A percentile compares a stretch with the other conserved stretches of the same genome.
Evolutionary conservation across 495 filamentous ascomycete genomes (phyloP).

Genomic region (Glarea lozoyensis): DNA sequence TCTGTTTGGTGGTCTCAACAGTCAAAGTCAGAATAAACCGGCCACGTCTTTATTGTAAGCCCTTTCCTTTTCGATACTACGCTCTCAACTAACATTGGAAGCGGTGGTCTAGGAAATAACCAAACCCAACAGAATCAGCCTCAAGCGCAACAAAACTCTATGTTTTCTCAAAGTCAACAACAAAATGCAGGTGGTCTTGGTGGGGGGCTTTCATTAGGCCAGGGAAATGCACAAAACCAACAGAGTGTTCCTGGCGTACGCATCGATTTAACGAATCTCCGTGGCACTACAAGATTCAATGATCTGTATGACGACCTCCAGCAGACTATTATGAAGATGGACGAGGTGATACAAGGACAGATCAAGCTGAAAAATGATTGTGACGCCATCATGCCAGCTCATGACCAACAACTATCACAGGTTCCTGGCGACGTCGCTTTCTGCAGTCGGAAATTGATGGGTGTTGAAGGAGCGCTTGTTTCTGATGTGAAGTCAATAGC

Average conservation of each 20-base stretch:
- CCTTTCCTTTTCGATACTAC: not conserved
- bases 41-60: conserved; percentile 20
- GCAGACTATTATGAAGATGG: conserved; percentile 61
- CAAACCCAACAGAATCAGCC: conserved; percentile 42
- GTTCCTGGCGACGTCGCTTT: conserved; percentile 70
- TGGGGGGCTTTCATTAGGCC: conserved; percentile 36
- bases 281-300: conserved; percentile 80
- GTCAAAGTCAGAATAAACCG: conserved; percentile 23
- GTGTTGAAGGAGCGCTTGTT: conserved; percentile 61
- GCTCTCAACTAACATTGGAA: conserved; percentile 7
- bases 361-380: conserved; percentile 49
- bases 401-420: conserved; percentile 51
- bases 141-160: conserved; percentile 33
- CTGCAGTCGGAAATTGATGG: conserved; percentile 61
- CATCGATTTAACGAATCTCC: conserved; percentile 65
- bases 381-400: conserved; percentile 52
- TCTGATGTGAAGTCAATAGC: conserved; percentile 67
- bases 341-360: conserved; percentile 62
- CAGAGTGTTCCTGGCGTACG: conserved; percentile 60
- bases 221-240: conserved; percentile 24
- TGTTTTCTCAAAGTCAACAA: conserved; percentile 18
- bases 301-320: conserved; percentile 82
- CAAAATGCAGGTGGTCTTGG: conserved; percentile 8
- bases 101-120: conserved; percentile 16
- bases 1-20: conserved; percentile 27